Evolutionary conservation across 1,139 yeast species (phyloP), one percentile per base, ranked within the genome.

Genomic region (Geotrichum histeridarum): DNA sequence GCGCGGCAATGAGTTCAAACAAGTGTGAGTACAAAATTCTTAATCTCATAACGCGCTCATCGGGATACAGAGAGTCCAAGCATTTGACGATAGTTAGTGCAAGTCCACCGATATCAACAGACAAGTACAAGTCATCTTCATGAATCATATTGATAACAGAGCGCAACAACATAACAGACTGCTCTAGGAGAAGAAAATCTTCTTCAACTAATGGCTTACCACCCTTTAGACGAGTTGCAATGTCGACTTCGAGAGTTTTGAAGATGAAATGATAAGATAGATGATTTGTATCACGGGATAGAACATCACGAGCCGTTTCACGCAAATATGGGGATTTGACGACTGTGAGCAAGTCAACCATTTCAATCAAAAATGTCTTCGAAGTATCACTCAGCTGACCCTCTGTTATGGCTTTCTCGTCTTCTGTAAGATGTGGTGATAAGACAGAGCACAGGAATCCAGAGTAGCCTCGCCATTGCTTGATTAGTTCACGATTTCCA

Each of bases 1-100:
- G 81, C 72, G 49, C 66, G 54, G 83, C 84, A 45, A 84, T 71
- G 1, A 78, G 75, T 39, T 75, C 74, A 7, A 77, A 73, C 59
- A 83, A 70, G 59, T 81, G 79, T 54, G 87, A 81, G 62, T 82
- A 76, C 55, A 84, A 75, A 54, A 84, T 77, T 57, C 80, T 78
- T 42, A 85, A 71, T 56, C 82, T 60, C 54, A 63, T 74, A 53
- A 78, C 70, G 15, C 75, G 75, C 49, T 75, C 76, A 2, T 72
- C 63, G 52, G 70, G 73, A 51, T 61, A 67, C 59, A 63, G 75
- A 63, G 61, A 59, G 65, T 78, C 66, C 60, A 74, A 67, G 43
- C 71, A 66, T 12, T 61, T 59, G 32, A 72, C 70, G 32, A 76
- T 64, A 27, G 70, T 60, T 41, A 71, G 65, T 2, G 73, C 73